Evolutionary conservation across 2,329 filamentous ascomycete genomes (phyloP).

Genomic region (Aspergillus tamarii): DNA sequence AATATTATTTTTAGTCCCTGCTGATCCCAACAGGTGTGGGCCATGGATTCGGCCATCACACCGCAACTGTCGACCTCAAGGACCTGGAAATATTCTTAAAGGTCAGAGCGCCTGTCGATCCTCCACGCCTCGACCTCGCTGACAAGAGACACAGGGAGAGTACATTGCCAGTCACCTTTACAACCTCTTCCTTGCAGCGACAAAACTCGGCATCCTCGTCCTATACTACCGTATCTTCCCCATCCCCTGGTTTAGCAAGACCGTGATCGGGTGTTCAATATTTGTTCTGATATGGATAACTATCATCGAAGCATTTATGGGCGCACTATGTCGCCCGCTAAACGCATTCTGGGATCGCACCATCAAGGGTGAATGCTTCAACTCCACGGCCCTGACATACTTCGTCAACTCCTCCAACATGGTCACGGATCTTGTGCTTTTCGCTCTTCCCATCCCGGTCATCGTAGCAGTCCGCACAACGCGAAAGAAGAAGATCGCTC

Average conservation of each 20-base stretch:
- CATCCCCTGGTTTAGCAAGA: conserved; percentile 9
- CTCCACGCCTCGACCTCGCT: background rate
- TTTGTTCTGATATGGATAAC: conserved; percentile 11
- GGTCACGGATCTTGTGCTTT: conserved; percentile 10
- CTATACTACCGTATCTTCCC: conserved; percentile 12
- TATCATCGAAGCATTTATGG: conserved; percentile 11
- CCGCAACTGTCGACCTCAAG: background rate
- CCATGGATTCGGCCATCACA: conserved; percentile 11
- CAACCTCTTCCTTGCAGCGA: conserved; percentile 9
- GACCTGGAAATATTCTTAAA: conserved; percentile 11
- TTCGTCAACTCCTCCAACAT: conserved; percentile 11
- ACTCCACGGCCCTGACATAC: conserved; percentile 9
- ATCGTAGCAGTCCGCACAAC: conserved; percentile 9
- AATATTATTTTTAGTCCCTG: background rate
- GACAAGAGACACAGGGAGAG: background rate
- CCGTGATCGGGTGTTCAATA: conserved; percentile 3
- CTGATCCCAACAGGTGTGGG: conserved; percentile 1
- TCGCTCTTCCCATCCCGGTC: conserved; percentile 7
- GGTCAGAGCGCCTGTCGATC: background rate
- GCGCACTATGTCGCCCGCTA: conserved; percentile 8
- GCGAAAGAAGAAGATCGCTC: conserved; percentile 4
- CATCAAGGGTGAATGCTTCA: conserved; percentile 12
- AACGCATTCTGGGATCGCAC: conserved; percentile 8
- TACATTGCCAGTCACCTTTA: conserved; percentile 13
- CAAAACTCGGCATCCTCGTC: conserved; percentile 11